Conservation (phyloP, 495 filamentous ascomycete species). For the Talaromyces adpressus region DNA sequence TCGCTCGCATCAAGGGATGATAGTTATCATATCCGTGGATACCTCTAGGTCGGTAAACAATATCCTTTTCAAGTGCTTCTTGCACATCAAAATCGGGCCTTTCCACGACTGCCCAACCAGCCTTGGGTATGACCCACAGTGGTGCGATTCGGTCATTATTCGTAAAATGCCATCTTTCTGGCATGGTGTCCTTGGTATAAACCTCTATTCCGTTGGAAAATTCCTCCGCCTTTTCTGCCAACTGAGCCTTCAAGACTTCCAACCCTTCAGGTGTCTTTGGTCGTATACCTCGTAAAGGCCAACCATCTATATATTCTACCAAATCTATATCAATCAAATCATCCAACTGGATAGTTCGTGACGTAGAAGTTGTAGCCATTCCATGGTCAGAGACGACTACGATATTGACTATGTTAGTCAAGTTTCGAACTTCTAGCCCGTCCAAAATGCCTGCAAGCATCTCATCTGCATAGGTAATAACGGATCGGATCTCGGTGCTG, state of each 20-base stretch:
- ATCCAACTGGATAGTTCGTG: slow-evolving; percentile 87
- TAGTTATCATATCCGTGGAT: slow-evolving; percentile 89
- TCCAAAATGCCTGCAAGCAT: slow-evolving; percentile 72
- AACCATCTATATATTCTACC: slow-evolving; percentile 84
- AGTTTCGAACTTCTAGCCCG: slow-evolving; percentile 72
- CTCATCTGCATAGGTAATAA: slow-evolving; percentile 66
- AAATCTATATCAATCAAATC: slow-evolving; percentile 69
- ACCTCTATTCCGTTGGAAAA: slow-evolving; percentile 67
- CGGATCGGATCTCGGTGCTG: slow-evolving; percentile 75
- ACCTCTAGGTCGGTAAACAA: slow-evolving; percentile 65
- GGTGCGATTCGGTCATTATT: slow-evolving; percentile 84
- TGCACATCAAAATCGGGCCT: slow-evolving; percentile 68
- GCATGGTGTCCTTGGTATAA: slow-evolving; percentile 82
- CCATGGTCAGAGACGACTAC: slow-evolving; percentile 97
- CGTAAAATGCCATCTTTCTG: slow-evolving; percentile 79
- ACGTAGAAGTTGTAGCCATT: slow-evolving; percentile 84
- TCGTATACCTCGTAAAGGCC: slow-evolving; percentile 85
- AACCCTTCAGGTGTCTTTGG: slow-evolving; percentile 59
- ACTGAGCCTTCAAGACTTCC: slow-evolving; percentile 28
- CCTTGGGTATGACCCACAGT: slow-evolving; percentile 83
- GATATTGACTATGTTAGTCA: slow-evolving; percentile 88
- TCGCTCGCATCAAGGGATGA: slow-evolving; percentile 85
- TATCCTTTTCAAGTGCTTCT: slow-evolving; percentile 50
- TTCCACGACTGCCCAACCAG: slow-evolving; percentile 83
- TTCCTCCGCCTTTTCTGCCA: slow-evolving; percentile 36